These are phyloP conservation scores for Solanum rostratum DNA, from an alignment of 257 asterid genomes.

Conservation along the genomic window DNA sequence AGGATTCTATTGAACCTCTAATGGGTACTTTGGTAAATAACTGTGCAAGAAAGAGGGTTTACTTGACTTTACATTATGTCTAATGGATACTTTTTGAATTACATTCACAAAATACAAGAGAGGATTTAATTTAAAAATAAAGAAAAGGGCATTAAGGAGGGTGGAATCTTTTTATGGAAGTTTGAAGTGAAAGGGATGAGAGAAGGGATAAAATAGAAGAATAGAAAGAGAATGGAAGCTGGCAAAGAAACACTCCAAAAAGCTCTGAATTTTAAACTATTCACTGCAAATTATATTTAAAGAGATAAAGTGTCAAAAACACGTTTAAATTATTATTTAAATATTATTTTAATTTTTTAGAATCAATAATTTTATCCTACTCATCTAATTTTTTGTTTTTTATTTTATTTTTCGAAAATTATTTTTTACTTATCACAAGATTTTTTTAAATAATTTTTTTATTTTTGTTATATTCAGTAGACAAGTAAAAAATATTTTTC, in stretches of 20 bases:
- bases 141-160: conserved; percentile 5
- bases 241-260: conserved; percentile 27
- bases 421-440: no score
- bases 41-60: background rate
- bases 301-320: no score
- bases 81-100: background rate
- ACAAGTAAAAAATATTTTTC: no score
- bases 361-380: no score
- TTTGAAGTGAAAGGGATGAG: conserved; percentile 26
- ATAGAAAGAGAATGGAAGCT: conserved; percentile 70
- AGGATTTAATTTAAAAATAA: background rate
- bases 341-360: no score
- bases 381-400: no score
- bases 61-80: background rate
- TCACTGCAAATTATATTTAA: background rate
- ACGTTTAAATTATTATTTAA: no score
- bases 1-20: no score
- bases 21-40: no score
- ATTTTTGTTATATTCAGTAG: no score
- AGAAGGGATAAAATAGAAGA: conserved; percentile 22
- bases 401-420: no score
- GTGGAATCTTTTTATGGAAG: conserved; percentile 45
- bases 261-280: conserved; percentile 43
- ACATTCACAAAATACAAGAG: background rate
- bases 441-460: no score